Evolutionary conservation across 2,329 filamentous ascomycete genomes (phyloP).

Genomic region (Triangularia verruculosa): DNA sequence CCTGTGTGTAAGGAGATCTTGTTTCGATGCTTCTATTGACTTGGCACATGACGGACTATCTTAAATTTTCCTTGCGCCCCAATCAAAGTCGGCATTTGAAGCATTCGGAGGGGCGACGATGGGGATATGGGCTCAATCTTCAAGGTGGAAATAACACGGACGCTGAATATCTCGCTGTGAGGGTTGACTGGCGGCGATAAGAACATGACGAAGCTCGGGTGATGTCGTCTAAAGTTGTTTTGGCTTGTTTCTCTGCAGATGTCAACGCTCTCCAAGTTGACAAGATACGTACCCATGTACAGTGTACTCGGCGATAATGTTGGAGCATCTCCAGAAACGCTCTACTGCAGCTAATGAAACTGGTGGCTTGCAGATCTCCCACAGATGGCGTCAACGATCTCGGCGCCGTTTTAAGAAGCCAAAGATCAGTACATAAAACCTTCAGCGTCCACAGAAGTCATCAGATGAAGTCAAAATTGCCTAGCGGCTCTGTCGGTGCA

Average conservation of each 20-base stretch:
- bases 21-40: not conserved
- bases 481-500: conserved; percentile 7
- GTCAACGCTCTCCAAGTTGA: not conserved
- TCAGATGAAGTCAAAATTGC: conserved; percentile 3
- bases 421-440: not conserved
- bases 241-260: not conserved
- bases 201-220: not conserved
- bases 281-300: not conserved
- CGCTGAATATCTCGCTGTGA: not conserved
- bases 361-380: not conserved
- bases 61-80: not conserved
- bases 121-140: not conserved
- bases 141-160: not conserved
- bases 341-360: not conserved
- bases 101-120: not conserved
- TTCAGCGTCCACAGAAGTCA: not conserved
- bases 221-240: not conserved
- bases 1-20: not conserved
- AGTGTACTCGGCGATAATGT: not conserved
- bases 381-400: not conserved
- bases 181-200: not conserved
- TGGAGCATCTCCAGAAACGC: not conserved
- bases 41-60: not conserved
- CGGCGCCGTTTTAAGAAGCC: not conserved
- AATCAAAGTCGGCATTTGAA: not conserved